Conservation (phyloP, 208 protist species). For the Crithidia bombi region DNA sequence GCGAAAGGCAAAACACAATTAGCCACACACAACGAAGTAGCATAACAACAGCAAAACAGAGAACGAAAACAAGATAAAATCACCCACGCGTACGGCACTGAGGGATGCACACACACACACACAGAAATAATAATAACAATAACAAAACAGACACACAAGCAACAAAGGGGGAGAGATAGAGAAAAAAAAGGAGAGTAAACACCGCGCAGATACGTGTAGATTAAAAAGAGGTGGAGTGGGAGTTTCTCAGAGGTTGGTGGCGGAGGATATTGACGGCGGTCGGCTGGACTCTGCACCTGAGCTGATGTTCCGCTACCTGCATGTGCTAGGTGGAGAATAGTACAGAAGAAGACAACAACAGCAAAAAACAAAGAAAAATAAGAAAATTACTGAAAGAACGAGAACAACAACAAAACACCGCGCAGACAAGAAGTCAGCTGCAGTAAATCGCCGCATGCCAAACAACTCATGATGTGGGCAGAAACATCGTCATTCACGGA, state of each 20-base stretch:
- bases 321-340: background rate
- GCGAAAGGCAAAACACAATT: background rate
- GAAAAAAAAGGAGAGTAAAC: background rate
- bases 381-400: background rate
- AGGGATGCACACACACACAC: background rate
- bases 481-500: background rate
- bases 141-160: constrained; percentile 1
- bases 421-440: no score
- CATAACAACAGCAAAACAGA: background rate
- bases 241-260: no score
- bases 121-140: background rate
- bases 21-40: background rate
- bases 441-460: no score
- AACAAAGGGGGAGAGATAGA: constrained; percentile 11
- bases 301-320: background rate
- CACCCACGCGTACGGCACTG: no score
- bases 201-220: background rate
- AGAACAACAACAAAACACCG: background rate
- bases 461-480: background rate
- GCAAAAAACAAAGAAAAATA: background rate
- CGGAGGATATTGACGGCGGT: no score
- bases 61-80: background rate
- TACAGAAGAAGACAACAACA: no score
- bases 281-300: no score
- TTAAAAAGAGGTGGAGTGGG: no score